These are phyloP conservation scores for Paramecium caudatum DNA, from an alignment of 73 alveolate genomes.

Conservation along the genomic window DNA sequence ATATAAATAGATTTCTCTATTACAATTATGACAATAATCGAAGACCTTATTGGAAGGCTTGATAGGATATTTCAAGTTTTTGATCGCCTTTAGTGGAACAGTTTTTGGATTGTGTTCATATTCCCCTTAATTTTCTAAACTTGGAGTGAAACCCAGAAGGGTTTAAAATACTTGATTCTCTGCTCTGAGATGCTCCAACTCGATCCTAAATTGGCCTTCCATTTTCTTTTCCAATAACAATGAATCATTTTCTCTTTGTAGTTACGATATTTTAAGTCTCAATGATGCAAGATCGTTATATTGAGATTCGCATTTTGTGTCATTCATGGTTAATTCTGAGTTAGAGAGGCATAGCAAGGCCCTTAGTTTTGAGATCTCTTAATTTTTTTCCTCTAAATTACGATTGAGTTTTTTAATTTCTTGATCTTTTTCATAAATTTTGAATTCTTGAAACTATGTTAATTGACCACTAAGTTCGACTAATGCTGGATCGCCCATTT, in stretches of 20 bases:
- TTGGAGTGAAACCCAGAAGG: slow-evolving; percentile 1
- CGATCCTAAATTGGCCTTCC: slow-evolving; percentile 46
- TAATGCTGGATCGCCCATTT: too few species aligned
- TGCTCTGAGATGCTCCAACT: slow-evolving; percentile 43
- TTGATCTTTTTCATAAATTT: slow-evolving; percentile 12
- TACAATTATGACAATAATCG: slow-evolving; percentile 44
- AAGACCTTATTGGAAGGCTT: not conserved
- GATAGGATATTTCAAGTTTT: not conserved
- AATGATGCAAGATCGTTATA: not conserved
- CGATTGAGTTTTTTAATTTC: not conserved
- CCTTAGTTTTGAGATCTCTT: slow-evolving; percentile 35
- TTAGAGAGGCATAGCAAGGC: not conserved
- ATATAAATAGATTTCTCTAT: slow-evolving; percentile 30
- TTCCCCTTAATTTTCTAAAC: slow-evolving; percentile 1
- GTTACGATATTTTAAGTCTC: not conserved
- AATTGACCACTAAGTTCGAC: slow-evolving; percentile 40
- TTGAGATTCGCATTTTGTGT: not conserved
- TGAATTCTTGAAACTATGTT: slow-evolving; percentile 4
- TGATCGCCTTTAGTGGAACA: not conserved
- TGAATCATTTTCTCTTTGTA: not conserved
- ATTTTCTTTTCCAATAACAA: not conserved
- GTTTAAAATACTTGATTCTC: slow-evolving; percentile 8
- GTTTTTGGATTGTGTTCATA: not conserved
- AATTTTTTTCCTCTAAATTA: not conserved
- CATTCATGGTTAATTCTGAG: not conserved